Base-by-base conservation (phyloP, 257 asterid species). In the Perilla frutescens region DNA sequence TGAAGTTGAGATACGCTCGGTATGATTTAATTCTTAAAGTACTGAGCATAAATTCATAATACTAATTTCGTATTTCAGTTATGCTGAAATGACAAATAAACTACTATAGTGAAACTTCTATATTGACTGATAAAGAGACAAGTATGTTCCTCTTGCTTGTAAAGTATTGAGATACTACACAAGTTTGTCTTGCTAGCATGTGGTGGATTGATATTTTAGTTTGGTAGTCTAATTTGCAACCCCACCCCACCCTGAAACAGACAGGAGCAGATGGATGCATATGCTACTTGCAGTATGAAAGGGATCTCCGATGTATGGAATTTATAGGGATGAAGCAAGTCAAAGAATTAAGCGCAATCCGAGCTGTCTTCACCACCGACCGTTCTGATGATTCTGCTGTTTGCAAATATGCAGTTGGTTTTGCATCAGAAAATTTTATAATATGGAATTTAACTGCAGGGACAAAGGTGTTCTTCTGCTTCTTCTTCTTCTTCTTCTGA, bases 261-360 rank as follows among this genome's bases (percentile, higher is more conserved):
- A 94, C 95, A 3, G 98, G 98, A 81, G 91, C 95, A 74, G 99
- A 94, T 86, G 99, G 99, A 74, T 94, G 97, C 86, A 88, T 91
- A 80, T 94, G 99, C 89, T 81, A 91, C 84, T 86, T 94, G 77
- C 91, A 79, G 78, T 84, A 85, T 77, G 85, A 85, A 62, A 87
- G 79, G 81, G 77, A 76, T 83, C 79, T 72, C 73, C 81, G 40
- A 49, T 83, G 81, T 77, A 74, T 91, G 85, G 96, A 90, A 79
- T 94, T 94, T 77, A 71, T 77, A 72, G 99, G 97, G 80, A 89
- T 94, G 93, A 87, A 91, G 81, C 91, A 85, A 80, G 96, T 86
- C 48, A 94, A 94, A 89, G 97, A 86, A 82, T 73, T 94, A 76
- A 91, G 90, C 80, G 72, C 87, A 31, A 76, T 94, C 43, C 89